Evolutionary conservation across 148 eudicot species (phyloP), one percentile per base, ranked within the genome.

Genomic region (Euryodendron excelsum): DNA sequence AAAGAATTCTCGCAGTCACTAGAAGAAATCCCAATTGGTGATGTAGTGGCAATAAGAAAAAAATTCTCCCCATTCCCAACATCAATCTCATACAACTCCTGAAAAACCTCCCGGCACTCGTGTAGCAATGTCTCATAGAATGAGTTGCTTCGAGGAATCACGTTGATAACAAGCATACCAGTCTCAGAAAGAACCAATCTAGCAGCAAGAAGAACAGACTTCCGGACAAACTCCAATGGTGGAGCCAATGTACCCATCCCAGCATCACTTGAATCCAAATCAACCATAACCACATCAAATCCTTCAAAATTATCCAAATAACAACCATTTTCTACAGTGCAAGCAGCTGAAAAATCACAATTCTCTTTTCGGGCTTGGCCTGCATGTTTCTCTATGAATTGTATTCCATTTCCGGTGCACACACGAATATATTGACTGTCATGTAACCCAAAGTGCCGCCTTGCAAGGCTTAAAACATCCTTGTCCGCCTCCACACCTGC

Each of bases 251-350:
- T 65, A 5, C 93, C 93, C 69, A 76, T 63, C 63, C 70, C 76
- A 28, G 80, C 83, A 82, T 96, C 94, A 80, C 81, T 86, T 20
- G 99, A 89, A 82, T 93, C 98, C 90, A 96, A 80, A 82, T 96
- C 99, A 80, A 96, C 93, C 95, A 96, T 90, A 45, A 93, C 77
- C 50, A 85, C 92, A 82, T 92, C 91, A 87, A 90, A 90, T 62
- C 5, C 52, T 58, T 74, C 81, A 50, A 52, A 21, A 56, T 63
- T 18, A 28, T 67, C 48, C 37, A 14, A 34, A 41, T 15, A 67
- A 21, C 47, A 23, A 53, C 77, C 64, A 13, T 63, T 34, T 62
- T n/a, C 68, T 64, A 2, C 55, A 34, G 33, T 50, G 39, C 58
- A 52, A 28, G 34, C 79, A 53, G 62, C 41, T 76, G 25, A 56